phyloP scores from a whole-genome alignment of 1,284 basidiomycete genomes.

The Phellopilus nigrolimitatus region DNA sequence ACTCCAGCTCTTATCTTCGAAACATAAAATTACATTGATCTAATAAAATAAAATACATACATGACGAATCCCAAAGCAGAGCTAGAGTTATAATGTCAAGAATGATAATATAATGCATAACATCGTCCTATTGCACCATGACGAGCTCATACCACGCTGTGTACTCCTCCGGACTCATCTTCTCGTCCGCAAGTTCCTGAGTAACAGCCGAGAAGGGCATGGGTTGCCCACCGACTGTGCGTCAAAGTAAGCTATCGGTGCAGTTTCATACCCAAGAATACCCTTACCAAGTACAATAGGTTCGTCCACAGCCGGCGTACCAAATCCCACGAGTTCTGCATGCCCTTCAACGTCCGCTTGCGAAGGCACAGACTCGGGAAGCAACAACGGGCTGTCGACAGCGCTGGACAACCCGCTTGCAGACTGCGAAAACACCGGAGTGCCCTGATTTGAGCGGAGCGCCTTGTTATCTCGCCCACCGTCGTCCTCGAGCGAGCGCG shows the following conservation, averaged over 20 bases:
- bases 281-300: constrained; percentile 61
- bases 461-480: constrained; percentile 38
- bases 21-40: neutral
- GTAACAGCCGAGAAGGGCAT: constrained; percentile 69
- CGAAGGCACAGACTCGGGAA: constrained; percentile 1
- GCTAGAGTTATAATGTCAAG: neutral
- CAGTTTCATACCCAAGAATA: constrained; percentile 1
- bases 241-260: constrained; percentile 1
- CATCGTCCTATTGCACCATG: constrained; percentile 31
- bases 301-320: constrained; percentile 37
- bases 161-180: constrained; percentile 83
- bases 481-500: constrained; percentile 58
- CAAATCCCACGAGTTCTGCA: constrained; percentile 22
- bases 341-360: constrained; percentile 22
- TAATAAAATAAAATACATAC: neutral
- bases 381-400: constrained; percentile 11
- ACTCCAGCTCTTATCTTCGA: too few species aligned
- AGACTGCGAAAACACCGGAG: constrained; percentile 16
- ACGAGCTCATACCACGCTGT: constrained; percentile 69
- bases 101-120: neutral
- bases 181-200: constrained; percentile 69
- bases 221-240: constrained; percentile 61
- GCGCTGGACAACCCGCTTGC: constrained; percentile 11
- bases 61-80: neutral
- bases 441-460: constrained; percentile 12